These are phyloP conservation scores for Suhomyces bolitotheri DNA, from an alignment of 1,139 yeast genomes.

Conservation along the genomic window DNA sequence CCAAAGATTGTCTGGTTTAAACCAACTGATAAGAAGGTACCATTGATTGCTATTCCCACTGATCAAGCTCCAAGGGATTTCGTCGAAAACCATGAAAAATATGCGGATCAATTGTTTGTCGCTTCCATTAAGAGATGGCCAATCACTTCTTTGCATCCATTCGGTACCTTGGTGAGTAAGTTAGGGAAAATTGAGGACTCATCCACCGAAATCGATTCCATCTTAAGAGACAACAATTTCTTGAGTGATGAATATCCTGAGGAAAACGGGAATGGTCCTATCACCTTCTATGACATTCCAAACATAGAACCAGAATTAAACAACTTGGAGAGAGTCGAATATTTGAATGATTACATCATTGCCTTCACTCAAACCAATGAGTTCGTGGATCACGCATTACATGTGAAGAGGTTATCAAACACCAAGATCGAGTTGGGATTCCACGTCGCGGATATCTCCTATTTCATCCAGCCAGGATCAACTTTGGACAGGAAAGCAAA, in stretches of 20 bases:
- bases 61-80: slow-evolving; percentile 97
- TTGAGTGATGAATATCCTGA: slow-evolving; percentile 80
- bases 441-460: slow-evolving; percentile 79
- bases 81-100: slow-evolving; percentile 85
- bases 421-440: slow-evolving; percentile 72
- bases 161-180: slow-evolving; percentile 88
- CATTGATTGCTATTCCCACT: slow-evolving; percentile 95
- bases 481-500: slow-evolving; percentile 85
- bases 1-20: slow-evolving; percentile 99
- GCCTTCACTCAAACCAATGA: slow-evolving; percentile 64
- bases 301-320: slow-evolving; percentile 36
- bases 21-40: slow-evolving; percentile 97
- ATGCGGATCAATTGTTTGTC: slow-evolving; percentile 79
- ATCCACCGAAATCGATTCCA: slow-evolving; percentile 81
- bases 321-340: slow-evolving; percentile 52
- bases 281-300: slow-evolving; percentile 40
- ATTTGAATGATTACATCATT: slow-evolving; percentile 61
- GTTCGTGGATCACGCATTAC: slow-evolving; percentile 76
- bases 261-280: slow-evolving; percentile 25
- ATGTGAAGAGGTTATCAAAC: slow-evolving; percentile 59
- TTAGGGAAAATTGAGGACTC: slow-evolving; percentile 80
- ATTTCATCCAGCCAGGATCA: slow-evolving; percentile 69
- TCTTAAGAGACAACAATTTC: slow-evolving; percentile 89
- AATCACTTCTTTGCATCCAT: slow-evolving; percentile 95
- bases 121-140: slow-evolving; percentile 99